Evolutionary conservation across 305 asterid genomes (phyloP), one percentile per base, ranked within the genome.

Genomic region (Fraxinus sp.): DNA sequence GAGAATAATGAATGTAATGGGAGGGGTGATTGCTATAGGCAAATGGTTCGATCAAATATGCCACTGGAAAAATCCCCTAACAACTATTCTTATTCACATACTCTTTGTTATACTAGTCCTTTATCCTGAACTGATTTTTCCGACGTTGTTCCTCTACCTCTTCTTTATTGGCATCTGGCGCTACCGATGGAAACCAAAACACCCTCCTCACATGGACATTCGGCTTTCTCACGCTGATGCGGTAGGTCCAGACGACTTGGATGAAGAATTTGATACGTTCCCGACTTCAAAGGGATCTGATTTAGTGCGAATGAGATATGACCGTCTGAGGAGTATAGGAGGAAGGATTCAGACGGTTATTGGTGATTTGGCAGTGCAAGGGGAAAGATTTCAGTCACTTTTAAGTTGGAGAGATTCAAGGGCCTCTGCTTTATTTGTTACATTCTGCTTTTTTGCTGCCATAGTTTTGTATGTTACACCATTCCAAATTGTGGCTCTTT

Each of bases 151-250:
- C 55, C 90, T 94, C 35, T 94, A 89, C 86, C 91, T 94, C 0
- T 93, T 93, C 89, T 85, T 94, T 36, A 87, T 93, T 72, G 94
- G 94, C 1, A 84, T 87, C 1, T 94, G 97, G 98, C 84, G 85
- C 72, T 93, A 92, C 76, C 77, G 98, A 5, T 80, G 90, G 90
- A 94, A 92, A 81, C 98, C 98, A 1, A 90, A 81, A 78, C 96
- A 94, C 80, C 98, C 98, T 5, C 91, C 98, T 18, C 98, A 94
- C 82, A 92, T 94, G 96, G 97, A 94, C 76, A 85, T 91, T 3
- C 87, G 90, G 30, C 91, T 94, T 2, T 94, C 98, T 2, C 90
- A 88, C 10, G 97, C 98, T 0, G 92, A 93, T 33, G 90, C 89
- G 0, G 90, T 86, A 35, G 86, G 90, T 4, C 75, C 84, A 0